Conservation (phyloP, 495 filamentous ascomycete species). For the Aspergillus indologenus region DNA sequence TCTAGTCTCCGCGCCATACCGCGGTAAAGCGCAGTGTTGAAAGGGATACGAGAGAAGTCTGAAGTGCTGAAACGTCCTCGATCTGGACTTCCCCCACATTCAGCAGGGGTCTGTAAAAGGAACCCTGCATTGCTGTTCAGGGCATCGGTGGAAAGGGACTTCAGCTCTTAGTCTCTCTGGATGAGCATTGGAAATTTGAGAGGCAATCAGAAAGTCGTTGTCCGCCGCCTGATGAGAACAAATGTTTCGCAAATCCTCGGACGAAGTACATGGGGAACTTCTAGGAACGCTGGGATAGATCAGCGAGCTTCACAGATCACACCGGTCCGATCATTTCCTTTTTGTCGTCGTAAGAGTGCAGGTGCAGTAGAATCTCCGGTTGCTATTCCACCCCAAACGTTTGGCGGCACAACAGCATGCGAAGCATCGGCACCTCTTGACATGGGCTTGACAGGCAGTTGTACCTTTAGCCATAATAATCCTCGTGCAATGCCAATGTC, state of each 20-base stretch:
- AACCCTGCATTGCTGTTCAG: neutral
- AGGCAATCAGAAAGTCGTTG: neutral
- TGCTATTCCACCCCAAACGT: neutral
- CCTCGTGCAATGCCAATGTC: too few species aligned
- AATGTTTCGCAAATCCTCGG: neutral
- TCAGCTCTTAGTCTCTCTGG: too few species aligned
- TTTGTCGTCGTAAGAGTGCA: neutral
- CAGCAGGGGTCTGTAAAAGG: neutral
- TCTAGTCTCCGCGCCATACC: neutral
- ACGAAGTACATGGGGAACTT: neutral
- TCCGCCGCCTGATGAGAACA: neutral
- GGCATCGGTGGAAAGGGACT: too few species aligned
- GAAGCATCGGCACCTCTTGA: too few species aligned
- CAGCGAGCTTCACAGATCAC: neutral
- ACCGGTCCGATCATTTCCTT: neutral
- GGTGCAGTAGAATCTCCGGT: neutral
- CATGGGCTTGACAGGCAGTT: too few species aligned
- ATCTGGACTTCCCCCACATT: neutral
- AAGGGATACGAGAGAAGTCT: neutral
- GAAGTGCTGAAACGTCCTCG: neutral
- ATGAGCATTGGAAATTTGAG: too few species aligned
- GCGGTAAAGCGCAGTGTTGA: neutral
- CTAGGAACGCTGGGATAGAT: neutral
- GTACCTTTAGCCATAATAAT: too few species aligned
- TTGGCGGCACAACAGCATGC: neutral